These are phyloP conservation scores for Pouteria glomerata DNA, from an alignment of 148 eudicot species.

Conservation along the genomic window DNA sequence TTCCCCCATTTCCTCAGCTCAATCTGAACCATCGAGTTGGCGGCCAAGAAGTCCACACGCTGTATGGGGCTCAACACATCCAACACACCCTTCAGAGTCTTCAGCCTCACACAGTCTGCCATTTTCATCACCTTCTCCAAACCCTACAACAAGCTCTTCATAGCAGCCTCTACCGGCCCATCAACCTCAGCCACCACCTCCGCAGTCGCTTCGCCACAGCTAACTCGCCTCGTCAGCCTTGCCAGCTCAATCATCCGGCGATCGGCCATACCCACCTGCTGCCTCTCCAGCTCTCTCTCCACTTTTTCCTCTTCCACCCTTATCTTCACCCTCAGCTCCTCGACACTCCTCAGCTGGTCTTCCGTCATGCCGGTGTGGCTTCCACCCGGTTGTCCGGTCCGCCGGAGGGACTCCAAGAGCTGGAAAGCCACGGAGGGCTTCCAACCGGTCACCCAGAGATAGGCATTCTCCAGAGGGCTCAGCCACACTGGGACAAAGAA, in stretches of 20 bases:
- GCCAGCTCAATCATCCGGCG: constrained; percentile 45
- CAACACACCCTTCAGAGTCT: constrained; percentile 40
- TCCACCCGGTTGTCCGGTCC: constrained; percentile 23
- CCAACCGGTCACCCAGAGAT: constrained; percentile 77
- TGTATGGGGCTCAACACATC: constrained; percentile 44
- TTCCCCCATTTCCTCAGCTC: constrained; percentile 42
- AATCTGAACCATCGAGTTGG: constrained; percentile 35
- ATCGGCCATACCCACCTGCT: constrained; percentile 51
- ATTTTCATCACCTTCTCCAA: constrained; percentile 36
- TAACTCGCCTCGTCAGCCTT: constrained; percentile 2
- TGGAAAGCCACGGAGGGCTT: constrained; percentile 58
- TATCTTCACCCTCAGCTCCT: constrained; percentile 28
- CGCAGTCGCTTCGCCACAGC: not conserved
- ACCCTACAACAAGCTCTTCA: constrained; percentile 25
- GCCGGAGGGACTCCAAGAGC: constrained; percentile 35
- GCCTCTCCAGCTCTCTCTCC: constrained; percentile 71
- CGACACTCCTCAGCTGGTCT: constrained; percentile 38
- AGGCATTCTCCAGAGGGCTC: constrained; percentile 48
- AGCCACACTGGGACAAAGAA: constrained; percentile 61
- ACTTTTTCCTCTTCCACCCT: constrained; percentile 54
- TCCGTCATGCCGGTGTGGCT: constrained; percentile 37
- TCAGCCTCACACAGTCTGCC: constrained; percentile 45
- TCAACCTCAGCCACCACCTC: constrained; percentile 1
- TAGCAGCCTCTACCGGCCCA: constrained; percentile 29
- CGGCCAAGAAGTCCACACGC: constrained; percentile 51